These are phyloP conservation scores for Aspergillus sp. DNA, from an alignment of 2,329 filamentous ascomycete species.

Conservation along the genomic window DNA sequence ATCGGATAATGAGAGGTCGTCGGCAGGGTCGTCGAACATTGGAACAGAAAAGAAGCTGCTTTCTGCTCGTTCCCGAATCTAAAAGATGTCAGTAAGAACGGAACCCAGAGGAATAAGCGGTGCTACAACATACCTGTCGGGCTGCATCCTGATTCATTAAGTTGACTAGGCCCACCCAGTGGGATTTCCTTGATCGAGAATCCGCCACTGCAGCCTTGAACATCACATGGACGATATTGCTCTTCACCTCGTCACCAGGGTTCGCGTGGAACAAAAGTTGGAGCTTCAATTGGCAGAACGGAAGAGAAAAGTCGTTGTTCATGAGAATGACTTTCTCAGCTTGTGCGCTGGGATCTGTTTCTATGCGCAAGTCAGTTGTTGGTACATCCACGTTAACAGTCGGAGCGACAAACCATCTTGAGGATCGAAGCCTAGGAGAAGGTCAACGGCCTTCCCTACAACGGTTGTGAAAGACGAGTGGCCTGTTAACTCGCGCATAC, in stretches of 20 bases:
- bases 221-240: constrained; percentile 39
- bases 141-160: constrained; percentile 40
- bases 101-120: not conserved
- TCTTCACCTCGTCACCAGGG: constrained; percentile 26
- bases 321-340: constrained; percentile 37
- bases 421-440: constrained; percentile 30
- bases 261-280: constrained; percentile 40
- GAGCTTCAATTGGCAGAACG: constrained; percentile 44
- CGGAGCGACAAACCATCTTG: constrained; percentile 16
- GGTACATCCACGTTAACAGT: not conserved
- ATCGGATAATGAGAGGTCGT: constrained; percentile 4
- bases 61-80: constrained; percentile 44
- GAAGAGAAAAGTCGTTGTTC: constrained; percentile 44
- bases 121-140: constrained; percentile 29
- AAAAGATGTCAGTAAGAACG: constrained; percentile 17
- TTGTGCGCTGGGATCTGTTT: constrained; percentile 23
- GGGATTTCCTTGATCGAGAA: constrained; percentile 31
- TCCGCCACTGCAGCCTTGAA: constrained; percentile 41
- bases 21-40: constrained; percentile 26
- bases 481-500: constrained; percentile 29
- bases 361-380: constrained; percentile 13
- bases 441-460: constrained; percentile 34
- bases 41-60: constrained; percentile 39
- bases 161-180: constrained; percentile 42
- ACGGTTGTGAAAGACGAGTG: constrained; percentile 26